Base-by-base conservation (phyloP, 2,329 filamentous ascomycete genomes). In the Sporothrix protearum region DNA sequence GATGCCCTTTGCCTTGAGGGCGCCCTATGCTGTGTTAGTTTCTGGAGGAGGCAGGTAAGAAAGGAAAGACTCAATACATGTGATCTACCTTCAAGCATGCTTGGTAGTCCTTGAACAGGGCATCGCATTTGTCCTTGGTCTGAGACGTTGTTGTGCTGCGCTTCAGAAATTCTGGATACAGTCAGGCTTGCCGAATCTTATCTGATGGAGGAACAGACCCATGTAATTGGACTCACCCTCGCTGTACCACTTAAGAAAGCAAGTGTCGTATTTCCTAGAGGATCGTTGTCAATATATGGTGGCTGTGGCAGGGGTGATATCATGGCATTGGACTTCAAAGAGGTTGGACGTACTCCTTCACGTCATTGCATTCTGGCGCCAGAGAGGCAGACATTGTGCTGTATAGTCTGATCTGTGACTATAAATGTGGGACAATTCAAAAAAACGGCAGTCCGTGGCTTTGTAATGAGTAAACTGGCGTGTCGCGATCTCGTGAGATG, bases 231-330 rank as follows among this genome's bases (percentile, higher is more conserved):
- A 75, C 91, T 72, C 85, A 97, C 96, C 98, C 82, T 99, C 96
- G 79, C 94, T 97, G 81, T 99, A 99, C 96, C 96, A 99, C 83
- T 97, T 98, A 75, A 99, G 84, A 80, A 99, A 99, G 83, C 96
- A 99, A 69, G 91, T 94, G 81, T 99, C 96, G 80, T 99, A 99
- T 77, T 91, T 92, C 80, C 94, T 97, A 73, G 2, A 16, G 68
- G 28, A 39, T 22, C 8, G 2, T 14, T 42, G 57, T 71, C 28
- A 66, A 68, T 53, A 68, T 68, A 67, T 71, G 70, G 16, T 25
- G 30, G n/a, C 8, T 28, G 39, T 5, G 25, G n/a, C 19, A 30
- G 28, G 45, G n/a, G 61, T 10, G 9, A 7, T 36, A 12, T 49
- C 57, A 28, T 4, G 2, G 16, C n/a, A 22, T n/a, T n/a, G 2